Conservation (phyloP, 2,329 filamentous ascomycete genomes). For the Aspergillus luchuensis region DNA sequence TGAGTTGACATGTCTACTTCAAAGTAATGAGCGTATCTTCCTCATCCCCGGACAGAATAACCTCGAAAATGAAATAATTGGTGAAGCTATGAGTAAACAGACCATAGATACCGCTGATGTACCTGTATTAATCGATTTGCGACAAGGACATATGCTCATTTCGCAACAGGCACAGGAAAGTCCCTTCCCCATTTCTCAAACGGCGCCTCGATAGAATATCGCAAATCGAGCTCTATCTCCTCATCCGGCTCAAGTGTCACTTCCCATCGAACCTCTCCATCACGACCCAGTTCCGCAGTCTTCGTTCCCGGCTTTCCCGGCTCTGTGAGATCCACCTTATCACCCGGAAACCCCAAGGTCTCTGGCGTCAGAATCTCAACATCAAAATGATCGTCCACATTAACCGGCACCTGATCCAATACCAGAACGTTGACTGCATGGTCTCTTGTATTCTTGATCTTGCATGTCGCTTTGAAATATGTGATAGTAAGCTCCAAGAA, state of each 20-base stretch:
- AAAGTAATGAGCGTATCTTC: too few species aligned
- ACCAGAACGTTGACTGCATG: constrained; percentile 29
- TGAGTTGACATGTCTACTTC: too few species aligned
- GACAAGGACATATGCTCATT: too few species aligned
- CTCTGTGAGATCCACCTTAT: constrained; percentile 12
- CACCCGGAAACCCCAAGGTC: constrained; percentile 31
- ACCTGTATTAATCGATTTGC: too few species aligned
- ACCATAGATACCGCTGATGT: too few species aligned
- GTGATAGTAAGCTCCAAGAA: too few species aligned
- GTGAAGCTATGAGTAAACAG: too few species aligned
- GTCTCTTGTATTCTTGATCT: constrained; percentile 37
- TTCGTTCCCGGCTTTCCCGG: constrained; percentile 56
- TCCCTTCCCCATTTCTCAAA: constrained; percentile 22
- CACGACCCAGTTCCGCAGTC: constrained; percentile 56
- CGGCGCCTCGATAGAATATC: constrained; percentile 64
- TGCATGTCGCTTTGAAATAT: constrained; percentile 15
- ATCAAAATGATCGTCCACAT: constrained; percentile 34
- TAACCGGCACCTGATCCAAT: constrained; percentile 37
- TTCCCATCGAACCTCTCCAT: constrained; percentile 62
- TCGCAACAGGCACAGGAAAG: not conserved
- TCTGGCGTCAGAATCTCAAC: constrained; percentile 32
- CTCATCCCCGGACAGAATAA: too few species aligned
- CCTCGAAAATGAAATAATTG: too few species aligned
- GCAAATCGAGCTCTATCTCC: constrained; percentile 59
- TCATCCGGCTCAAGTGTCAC: constrained; percentile 60